Evolutionary conservation across 768 basidiomycete genomes (phyloP).

Genomic region (Glaciozyma antarctica): DNA sequence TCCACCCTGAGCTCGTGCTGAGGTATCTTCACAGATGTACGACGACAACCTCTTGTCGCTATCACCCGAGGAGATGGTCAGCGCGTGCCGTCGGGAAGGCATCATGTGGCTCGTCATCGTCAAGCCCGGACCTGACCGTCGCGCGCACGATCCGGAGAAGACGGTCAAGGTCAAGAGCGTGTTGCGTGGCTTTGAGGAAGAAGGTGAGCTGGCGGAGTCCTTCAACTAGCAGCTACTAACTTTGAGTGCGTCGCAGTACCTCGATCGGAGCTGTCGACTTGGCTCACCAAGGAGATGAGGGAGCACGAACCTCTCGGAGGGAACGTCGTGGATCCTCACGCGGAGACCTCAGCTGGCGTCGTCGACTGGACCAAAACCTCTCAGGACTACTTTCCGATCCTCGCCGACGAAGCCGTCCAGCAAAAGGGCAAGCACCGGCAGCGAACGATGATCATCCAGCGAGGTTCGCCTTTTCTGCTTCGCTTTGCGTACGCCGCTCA

Average conservation of each 20-base stretch:
- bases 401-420: slow-evolving; percentile 19
- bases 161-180: slow-evolving; percentile 26
- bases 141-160: slow-evolving; percentile 17
- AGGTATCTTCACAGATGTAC: slow-evolving; percentile 26
- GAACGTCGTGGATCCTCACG: slow-evolving; percentile 9
- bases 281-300: slow-evolving; percentile 25
- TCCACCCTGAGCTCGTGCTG: background rate
- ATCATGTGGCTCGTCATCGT: slow-evolving; percentile 36
- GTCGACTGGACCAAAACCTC: slow-evolving; percentile 6
- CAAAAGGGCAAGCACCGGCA: slow-evolving; percentile 29
- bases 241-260: slow-evolving; percentile 3
- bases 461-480: slow-evolving; percentile 1
- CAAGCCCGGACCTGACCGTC: slow-evolving; percentile 18
- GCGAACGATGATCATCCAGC: slow-evolving; percentile 13
- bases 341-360: background rate
- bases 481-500: background rate
- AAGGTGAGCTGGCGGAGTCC: background rate
- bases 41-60: slow-evolving; percentile 29
- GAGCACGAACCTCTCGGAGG: slow-evolving; percentile 20
- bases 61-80: slow-evolving; percentile 34
- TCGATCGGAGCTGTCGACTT: slow-evolving; percentile 22
- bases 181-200: background rate
- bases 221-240: background rate
- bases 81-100: slow-evolving; percentile 34
- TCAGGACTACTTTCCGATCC: slow-evolving; percentile 22